Conservation (phyloP, 345 rosid species). For the Erysimum cheiranthoides region DNA sequence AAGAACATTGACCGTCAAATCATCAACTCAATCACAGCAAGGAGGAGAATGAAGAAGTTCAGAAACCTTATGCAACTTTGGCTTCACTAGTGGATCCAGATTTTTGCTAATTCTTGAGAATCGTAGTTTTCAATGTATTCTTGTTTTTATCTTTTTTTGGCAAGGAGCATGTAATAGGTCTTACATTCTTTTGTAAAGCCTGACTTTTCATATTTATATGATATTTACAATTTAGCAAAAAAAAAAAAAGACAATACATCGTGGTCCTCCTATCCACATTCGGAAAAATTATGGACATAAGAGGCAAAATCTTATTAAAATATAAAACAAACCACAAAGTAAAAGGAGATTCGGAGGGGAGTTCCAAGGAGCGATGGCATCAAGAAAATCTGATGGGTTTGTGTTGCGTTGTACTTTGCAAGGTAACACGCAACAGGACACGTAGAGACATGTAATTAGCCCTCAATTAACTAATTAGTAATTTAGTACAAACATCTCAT, state of each 20-base stretch:
- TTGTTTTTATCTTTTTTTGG: too few relatives aligned
- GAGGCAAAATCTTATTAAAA: neutral
- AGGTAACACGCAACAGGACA: conserved; percentile 42
- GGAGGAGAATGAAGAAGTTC: too few relatives aligned
- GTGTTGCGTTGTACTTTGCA: conserved; percentile 47
- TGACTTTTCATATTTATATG: too few relatives aligned
- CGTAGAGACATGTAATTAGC: conserved; percentile 39
- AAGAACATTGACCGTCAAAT: too few relatives aligned
- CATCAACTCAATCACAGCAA: too few relatives aligned
- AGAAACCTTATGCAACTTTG: too few relatives aligned
- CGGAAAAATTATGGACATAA: neutral
- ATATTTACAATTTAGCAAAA: too few relatives aligned
- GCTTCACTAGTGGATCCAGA: too few relatives aligned
- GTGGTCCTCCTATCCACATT: conserved; percentile 26
- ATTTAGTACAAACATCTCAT: conserved; percentile 20
- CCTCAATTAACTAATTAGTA: neutral
- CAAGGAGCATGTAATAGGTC: too few relatives aligned
- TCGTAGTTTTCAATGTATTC: too few relatives aligned
- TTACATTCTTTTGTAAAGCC: too few relatives aligned
- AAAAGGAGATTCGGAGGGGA: conserved; percentile 40
- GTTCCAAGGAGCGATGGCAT: conserved; percentile 38
- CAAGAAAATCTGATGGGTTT: conserved; percentile 32
- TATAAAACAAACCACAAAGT: neutral
- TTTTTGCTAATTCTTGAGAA: too few relatives aligned
- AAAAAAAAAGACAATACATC: neutral